These are phyloP conservation scores for Saccharomycopsis phalli DNA, from an alignment of 1,139 yeast species.

Conservation along the genomic window DNA sequence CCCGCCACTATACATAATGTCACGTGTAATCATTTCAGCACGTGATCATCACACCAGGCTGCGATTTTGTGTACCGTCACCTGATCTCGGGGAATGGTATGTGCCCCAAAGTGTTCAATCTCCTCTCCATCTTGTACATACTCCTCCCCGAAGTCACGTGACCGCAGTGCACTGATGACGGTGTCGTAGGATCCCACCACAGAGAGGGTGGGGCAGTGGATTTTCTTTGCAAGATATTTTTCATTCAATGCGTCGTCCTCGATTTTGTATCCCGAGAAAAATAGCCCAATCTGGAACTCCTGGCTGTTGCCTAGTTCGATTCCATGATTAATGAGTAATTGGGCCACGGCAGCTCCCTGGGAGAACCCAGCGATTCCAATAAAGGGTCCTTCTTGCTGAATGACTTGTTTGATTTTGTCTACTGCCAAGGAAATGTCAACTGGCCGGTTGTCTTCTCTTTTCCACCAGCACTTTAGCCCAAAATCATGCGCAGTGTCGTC, in stretches of 20 bases:
- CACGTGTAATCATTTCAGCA: no score
- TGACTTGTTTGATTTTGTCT: conserved; percentile 41
- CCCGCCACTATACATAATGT: no score
- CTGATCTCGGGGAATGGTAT: conserved; percentile 73
- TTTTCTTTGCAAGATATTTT: conserved; percentile 24
- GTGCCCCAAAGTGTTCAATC: conserved; percentile 73
- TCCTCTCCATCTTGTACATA: conserved; percentile 37
- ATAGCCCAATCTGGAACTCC: conserved; percentile 39
- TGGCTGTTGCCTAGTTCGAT: conserved; percentile 30
- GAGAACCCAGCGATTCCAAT: conserved; percentile 85
- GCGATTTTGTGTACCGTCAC: no score
- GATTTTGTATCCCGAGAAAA: conserved; percentile 50
- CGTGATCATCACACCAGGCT: no score
- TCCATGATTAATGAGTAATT: conserved; percentile 41
- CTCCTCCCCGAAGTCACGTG: conserved; percentile 37
- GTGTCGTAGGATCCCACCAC: conserved; percentile 46
- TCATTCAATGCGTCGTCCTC: conserved; percentile 33
- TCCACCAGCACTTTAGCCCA: conserved; percentile 21
- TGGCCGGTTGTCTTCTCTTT: conserved; percentile 35
- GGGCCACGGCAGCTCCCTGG: conserved; percentile 87
- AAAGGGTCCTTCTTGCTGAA: conserved; percentile 72
- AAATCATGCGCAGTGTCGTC: conserved; percentile 36
- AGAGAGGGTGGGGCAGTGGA: conserved; percentile 58
- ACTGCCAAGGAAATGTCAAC: conserved; percentile 37
- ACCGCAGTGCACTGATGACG: conserved; percentile 46